These are phyloP conservation scores for Podaxis sp. DNA, from an alignment of 768 basidiomycete genomes.

Conservation along the genomic window DNA sequence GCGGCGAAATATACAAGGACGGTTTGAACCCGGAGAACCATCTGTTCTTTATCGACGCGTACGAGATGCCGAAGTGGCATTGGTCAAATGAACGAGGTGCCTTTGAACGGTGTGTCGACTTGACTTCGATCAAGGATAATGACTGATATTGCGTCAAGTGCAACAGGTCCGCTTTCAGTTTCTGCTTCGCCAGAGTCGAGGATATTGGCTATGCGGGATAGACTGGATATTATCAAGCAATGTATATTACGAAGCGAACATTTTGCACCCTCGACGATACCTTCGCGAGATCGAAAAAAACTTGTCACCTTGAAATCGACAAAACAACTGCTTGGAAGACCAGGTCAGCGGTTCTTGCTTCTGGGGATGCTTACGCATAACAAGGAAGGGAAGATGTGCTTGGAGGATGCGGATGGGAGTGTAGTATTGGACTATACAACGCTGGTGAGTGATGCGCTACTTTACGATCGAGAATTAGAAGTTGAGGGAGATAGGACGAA, in stretches of 20 bases:
- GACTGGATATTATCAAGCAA: slow-evolving; percentile 89
- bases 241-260: slow-evolving; percentile 94
- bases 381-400: slow-evolving; percentile 84
- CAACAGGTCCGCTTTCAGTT: slow-evolving; percentile 53
- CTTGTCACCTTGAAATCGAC: slow-evolving; percentile 94
- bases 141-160: slow-evolving; percentile 30
- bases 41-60: slow-evolving; percentile 81
- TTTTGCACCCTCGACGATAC: slow-evolving; percentile 92
- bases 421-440: slow-evolving; percentile 88
- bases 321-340: slow-evolving; percentile 89
- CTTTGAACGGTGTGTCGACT: slow-evolving; percentile 70
- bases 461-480: neutral
- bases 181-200: slow-evolving; percentile 83
- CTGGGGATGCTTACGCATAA: slow-evolving; percentile 89
- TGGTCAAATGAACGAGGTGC: slow-evolving; percentile 85
- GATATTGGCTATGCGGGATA: slow-evolving; percentile 73
- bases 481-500: slow-evolving; percentile 47
- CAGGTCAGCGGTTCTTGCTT: slow-evolving; percentile 85
- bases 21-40: slow-evolving; percentile 77
- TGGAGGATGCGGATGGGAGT: slow-evolving; percentile 91
- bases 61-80: slow-evolving; percentile 93
- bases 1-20: slow-evolving; percentile 48
- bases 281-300: slow-evolving; percentile 80
- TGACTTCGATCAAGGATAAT: neutral
- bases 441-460: slow-evolving; percentile 48